These are phyloP conservation scores for Ophiosphaerella narmari DNA, from an alignment of 2,329 filamentous ascomycete species.

Conservation along the genomic window DNA sequence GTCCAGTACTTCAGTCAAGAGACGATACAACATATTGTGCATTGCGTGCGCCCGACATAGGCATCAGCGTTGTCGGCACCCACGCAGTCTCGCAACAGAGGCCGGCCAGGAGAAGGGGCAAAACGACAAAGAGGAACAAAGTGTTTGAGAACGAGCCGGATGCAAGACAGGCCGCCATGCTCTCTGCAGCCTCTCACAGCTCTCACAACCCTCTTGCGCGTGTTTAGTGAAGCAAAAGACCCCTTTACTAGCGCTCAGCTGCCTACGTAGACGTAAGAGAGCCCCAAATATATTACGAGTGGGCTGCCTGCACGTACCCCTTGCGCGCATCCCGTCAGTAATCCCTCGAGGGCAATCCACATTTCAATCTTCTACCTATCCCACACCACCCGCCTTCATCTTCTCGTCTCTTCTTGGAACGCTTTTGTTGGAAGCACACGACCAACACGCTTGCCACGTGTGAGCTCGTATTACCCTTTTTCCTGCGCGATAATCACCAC, in stretches of 20 bases:
- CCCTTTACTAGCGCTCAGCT: slow-evolving; percentile 21
- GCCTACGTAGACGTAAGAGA: slow-evolving; percentile 2
- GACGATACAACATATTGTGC: no score
- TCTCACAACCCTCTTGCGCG: slow-evolving; percentile 7
- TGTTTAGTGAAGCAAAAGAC: background rate
- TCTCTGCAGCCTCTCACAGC: slow-evolving; percentile 10
- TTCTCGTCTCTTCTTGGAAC: slow-evolving; percentile 17
- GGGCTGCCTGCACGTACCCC: slow-evolving; percentile 27
- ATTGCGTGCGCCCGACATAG: no score
- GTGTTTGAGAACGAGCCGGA: slow-evolving; percentile 19
- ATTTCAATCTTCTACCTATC: background rate
- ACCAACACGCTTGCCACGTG: background rate
- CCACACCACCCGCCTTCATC: background rate
- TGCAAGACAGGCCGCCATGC: slow-evolving; percentile 8
- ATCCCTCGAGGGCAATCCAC: slow-evolving; percentile 15
- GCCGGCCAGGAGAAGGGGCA: slow-evolving; percentile 28
- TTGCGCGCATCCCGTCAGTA: slow-evolving; percentile 32
- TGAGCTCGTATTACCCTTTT: slow-evolving; percentile 3
- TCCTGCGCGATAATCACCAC: slow-evolving; percentile 13
- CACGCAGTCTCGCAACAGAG: background rate
- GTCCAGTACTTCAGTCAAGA: no score
- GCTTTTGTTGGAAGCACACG: background rate
- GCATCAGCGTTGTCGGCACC: no score
- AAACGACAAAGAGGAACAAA: slow-evolving; percentile 14
- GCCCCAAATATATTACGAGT: slow-evolving; percentile 20